Conservation (phyloP, 2,329 filamentous ascomycete species). For the Teratosphaeria zuluensis region DNA sequence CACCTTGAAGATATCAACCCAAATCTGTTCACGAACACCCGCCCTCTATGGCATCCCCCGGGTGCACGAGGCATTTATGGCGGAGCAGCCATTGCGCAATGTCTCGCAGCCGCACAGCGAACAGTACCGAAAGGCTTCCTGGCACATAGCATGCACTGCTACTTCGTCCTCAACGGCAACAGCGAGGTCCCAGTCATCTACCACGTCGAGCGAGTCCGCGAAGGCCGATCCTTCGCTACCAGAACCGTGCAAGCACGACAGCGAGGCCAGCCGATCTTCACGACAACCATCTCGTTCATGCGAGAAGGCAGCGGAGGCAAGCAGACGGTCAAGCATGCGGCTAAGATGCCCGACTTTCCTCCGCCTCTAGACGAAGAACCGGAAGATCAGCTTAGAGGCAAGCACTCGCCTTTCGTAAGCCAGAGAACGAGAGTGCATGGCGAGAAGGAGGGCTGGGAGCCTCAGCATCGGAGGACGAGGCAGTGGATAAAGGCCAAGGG, state of each 20-base stretch:
- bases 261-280: slow-evolving; percentile 83
- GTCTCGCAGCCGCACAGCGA: slow-evolving; percentile 73
- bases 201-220: slow-evolving; percentile 87
- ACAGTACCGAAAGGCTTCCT: slow-evolving; percentile 74
- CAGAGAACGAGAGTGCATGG: slow-evolving; percentile 49
- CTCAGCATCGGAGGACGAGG: slow-evolving; percentile 56
- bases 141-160: slow-evolving; percentile 97
- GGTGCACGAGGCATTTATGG: slow-evolving; percentile 91
- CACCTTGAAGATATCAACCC: slow-evolving; percentile 66
- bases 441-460: slow-evolving; percentile 36
- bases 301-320: slow-evolving; percentile 51
- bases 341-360: slow-evolving; percentile 39
- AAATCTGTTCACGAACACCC: slow-evolving; percentile 90
- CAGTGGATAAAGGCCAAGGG: slow-evolving; percentile 68
- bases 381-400: slow-evolving; percentile 23
- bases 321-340: slow-evolving; percentile 55
- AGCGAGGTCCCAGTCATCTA: slow-evolving; percentile 79
- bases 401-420: slow-evolving; percentile 47
- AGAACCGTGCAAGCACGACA: slow-evolving; percentile 94
- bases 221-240: slow-evolving; percentile 82
- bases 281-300: slow-evolving; percentile 84
- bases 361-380: slow-evolving; percentile 28
- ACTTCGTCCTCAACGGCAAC: slow-evolving; percentile 89
- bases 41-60: slow-evolving; percentile 82
- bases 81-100: slow-evolving; percentile 88